Evolutionary conservation across 805 yeast genomes (phyloP).

Genomic region (Myxozyma vanderwaltii): DNA sequence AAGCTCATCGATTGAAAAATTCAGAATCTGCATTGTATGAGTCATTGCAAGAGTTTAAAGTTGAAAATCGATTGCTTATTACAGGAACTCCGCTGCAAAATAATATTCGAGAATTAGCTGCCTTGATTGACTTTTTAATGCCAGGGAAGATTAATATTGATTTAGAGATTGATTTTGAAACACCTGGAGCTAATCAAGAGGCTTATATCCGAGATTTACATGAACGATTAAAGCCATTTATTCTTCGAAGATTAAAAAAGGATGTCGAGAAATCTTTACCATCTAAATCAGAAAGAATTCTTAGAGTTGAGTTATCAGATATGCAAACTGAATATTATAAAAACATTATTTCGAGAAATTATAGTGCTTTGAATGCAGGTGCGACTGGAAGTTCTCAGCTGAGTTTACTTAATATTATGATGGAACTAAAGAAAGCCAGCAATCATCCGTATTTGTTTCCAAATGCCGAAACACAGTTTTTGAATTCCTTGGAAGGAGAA

Average conservation of each 20-base stretch:
- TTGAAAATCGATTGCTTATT: slow-evolving; percentile 79
- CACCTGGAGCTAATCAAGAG: slow-evolving; percentile 85
- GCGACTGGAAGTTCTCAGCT: slow-evolving; percentile 73
- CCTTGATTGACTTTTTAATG: slow-evolving; percentile 91
- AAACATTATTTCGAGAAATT: slow-evolving; percentile 89
- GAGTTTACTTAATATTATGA: slow-evolving; percentile 87
- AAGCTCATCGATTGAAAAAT: slow-evolving; percentile 94
- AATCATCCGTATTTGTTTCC: slow-evolving; percentile 96
- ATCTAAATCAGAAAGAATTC: slow-evolving; percentile 90
- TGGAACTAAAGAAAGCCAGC: slow-evolving; percentile 93
- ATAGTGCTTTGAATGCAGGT: slow-evolving; percentile 87
- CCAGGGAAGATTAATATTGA: slow-evolving; percentile 90
- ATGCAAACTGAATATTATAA: slow-evolving; percentile 93
- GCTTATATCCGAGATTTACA: slow-evolving; percentile 84
- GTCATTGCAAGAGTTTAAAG: slow-evolving; percentile 78
- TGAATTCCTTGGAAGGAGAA: slow-evolving; percentile 44
- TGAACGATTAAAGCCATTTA: slow-evolving; percentile 82
- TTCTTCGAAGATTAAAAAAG: slow-evolving; percentile 88
- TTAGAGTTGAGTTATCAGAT: slow-evolving; percentile 93
- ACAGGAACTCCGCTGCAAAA: slow-evolving; percentile 99
- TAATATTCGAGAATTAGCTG: slow-evolving; percentile 92
- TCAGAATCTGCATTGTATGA: slow-evolving; percentile 93
- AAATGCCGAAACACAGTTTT: slow-evolving; percentile 81
- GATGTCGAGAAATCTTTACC: slow-evolving; percentile 98
- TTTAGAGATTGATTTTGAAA: slow-evolving; percentile 92